These are phyloP conservation scores for Ephemerocybe angulata DNA, from an alignment of 768 basidiomycete species.

Conservation along the genomic window DNA sequence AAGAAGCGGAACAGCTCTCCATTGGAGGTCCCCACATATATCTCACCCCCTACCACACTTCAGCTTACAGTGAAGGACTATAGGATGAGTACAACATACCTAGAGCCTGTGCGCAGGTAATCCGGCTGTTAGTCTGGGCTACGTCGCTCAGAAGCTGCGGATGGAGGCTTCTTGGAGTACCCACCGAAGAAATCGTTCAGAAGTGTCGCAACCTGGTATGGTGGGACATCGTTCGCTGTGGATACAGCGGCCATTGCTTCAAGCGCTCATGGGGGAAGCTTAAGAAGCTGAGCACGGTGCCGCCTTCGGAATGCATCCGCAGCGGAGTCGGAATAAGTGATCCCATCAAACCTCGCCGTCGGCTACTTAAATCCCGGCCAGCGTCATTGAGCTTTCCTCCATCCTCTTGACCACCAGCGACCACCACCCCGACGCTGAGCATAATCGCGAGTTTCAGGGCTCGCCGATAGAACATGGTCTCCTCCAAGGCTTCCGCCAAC, in stretches of 20 bases:
- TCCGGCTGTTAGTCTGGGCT: constrained; percentile 17
- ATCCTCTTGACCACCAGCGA: background rate
- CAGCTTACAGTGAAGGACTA: background rate
- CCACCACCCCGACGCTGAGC: background rate
- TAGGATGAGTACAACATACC: constrained; percentile 33
- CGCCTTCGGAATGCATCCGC: no score
- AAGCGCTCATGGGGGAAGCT: no score
- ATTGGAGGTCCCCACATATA: constrained; percentile 84
- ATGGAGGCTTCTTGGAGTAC: constrained; percentile 1
- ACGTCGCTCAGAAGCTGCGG: constrained; percentile 6
- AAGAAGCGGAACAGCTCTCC: constrained; percentile 81
- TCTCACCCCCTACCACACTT: constrained; percentile 59
- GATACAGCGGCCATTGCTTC: constrained; percentile 8
- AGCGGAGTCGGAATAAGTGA: no score
- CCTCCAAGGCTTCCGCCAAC: constrained; percentile 7
- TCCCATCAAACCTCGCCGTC: no score
- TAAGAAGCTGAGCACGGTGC: no score
- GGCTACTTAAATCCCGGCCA: no score
- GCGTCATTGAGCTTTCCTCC: no score
- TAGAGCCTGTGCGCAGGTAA: constrained; percentile 55
- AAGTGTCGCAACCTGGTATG: constrained; percentile 54
- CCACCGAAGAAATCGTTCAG: constrained; percentile 34
- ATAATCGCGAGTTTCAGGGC: background rate
- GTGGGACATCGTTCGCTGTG: constrained; percentile 37
- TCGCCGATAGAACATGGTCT: background rate